Base-by-base conservation (phyloP, 495 filamentous ascomycete species). In the Penicillium egyptiacum region DNA sequence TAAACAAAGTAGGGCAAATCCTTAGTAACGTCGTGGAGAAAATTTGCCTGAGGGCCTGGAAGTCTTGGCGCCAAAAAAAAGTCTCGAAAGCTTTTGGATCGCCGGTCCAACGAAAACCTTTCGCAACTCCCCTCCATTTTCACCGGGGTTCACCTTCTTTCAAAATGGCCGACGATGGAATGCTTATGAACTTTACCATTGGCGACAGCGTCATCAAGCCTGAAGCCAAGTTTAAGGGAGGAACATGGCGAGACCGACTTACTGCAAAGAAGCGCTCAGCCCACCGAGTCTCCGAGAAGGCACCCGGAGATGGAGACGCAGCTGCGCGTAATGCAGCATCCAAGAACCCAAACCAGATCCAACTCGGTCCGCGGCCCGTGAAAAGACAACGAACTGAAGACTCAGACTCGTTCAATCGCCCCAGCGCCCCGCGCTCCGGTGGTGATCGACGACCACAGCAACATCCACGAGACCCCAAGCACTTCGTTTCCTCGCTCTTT, bases 161-260 rank as follows among this genome's bases (percentile, higher is more conserved):
- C 50, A 61, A 49, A 57, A 97, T 96, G 92, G 90, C 91, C 20
- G 91, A 97, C 76, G 89, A 96, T 86, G 91, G 90, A 49, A 88
- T 98, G 83, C 82, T 97, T 46, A 79, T 97, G 70, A 98, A 98
- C 69, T 97, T 97, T 67, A 82, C 88, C 53, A 76, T 94, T 28
- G 79, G 81, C 14, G 88, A 89, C 60, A 79, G 76, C 16, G 70
- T 77, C 51, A 73, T 73, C 30, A 88, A 86, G 54, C 80, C 80
- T 5, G 79, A 83, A 44, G 78, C 82, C 45, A 87, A 83, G 58
- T 90, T 96, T 69, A 92, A 86, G 70, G 94, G 94, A 56, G 94
- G 94, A 14, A 83, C 84, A 60, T 98, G 94, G 94, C 89, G 86
- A 67, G 94, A 96, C 67, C 80, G 95, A 54, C 75, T 91, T 50